These are phyloP conservation scores for slime mould (Dictyostelium discoideum) DNA, from an alignment of 78 protist genomes.

Conservation along the genomic window dicty_2.7 NC_007091.3:2353001-2353500, in stretches of 20 bases:
- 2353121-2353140: neutral
- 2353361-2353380: neutral
- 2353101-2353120: neutral
- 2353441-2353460: too few relatives aligned
- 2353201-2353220: neutral
- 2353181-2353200: neutral
- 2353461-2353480: too few relatives aligned
- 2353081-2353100: neutral
- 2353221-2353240: neutral
- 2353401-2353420: too few relatives aligned
- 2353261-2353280: neutral
- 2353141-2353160: neutral
- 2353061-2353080: neutral
- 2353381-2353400: too few relatives aligned
- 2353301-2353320: neutral
- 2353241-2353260: neutral
- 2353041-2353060: neutral
- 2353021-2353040: constrained; percentile 6
- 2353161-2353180: neutral
- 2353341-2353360: neutral
- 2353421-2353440: too few relatives aligned
- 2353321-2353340: neutral
- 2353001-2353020: neutral
- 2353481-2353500: too few relatives aligned
- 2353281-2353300: neutral